A percentile compares a stretch with the other conserved stretches of the same genome.
These are phyloP conservation scores for Murraya paniculata DNA, from an alignment of 345 rosid species.

Conservation along the genomic window DNA sequence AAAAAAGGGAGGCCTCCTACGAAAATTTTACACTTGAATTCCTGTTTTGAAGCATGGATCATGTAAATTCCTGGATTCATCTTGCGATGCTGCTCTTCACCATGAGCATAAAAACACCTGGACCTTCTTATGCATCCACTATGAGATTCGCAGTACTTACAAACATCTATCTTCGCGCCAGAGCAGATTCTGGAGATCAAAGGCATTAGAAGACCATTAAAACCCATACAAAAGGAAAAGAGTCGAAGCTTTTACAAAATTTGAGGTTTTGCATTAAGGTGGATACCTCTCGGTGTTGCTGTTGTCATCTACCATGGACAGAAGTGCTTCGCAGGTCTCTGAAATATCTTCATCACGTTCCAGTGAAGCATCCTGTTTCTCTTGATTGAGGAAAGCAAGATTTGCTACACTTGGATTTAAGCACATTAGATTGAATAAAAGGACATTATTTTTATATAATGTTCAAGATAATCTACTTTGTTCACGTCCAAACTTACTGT, in stretches of 20 bases:
- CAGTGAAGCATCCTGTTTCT: conserved; percentile 28
- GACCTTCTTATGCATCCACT: conserved; percentile 51
- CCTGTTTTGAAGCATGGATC: conserved; percentile 17
- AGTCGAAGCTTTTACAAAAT: conserved; percentile 1
- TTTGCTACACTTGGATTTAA: conserved; percentile 38
- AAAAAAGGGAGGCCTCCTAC: conserved; percentile 53
- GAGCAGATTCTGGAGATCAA: conserved; percentile 27
- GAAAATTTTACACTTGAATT: conserved; percentile 39
- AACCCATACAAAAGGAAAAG: background rate
- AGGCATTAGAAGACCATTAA: conserved; percentile 7
- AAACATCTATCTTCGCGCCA: conserved; percentile 30
- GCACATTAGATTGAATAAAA: conserved; percentile 24
- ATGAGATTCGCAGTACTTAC: conserved; percentile 42
- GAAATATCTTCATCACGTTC: conserved; percentile 34
- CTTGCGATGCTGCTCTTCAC: conserved; percentile 38
- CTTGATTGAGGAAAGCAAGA: conserved; percentile 32
- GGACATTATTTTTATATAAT: background rate
- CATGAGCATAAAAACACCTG: conserved; percentile 45
- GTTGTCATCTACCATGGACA: conserved; percentile 29
- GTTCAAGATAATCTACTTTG: background rate
- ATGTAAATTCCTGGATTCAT: conserved; percentile 24
- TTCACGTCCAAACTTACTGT: conserved; percentile 48
- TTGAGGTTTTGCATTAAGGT: background rate
- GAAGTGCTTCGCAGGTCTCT: conserved; percentile 28
- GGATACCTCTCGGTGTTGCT: conserved; percentile 31